Evolutionary conservation across 2,329 filamentous ascomycete species (phyloP), one percentile per base, ranked within the genome.

Genomic region (Penicillium sp.): DNA sequence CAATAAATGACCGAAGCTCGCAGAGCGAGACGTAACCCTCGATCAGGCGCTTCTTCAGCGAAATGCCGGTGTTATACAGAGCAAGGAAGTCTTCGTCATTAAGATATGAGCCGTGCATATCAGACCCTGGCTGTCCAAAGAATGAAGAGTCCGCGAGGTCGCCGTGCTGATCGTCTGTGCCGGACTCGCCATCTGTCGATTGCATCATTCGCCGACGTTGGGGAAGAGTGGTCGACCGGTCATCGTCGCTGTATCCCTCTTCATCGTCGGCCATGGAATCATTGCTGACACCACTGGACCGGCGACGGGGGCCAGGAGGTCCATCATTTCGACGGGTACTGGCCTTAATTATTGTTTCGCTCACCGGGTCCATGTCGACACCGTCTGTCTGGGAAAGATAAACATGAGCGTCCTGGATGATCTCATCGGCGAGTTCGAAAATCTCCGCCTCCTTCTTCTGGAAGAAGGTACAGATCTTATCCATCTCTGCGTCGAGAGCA

Each of bases 391-490:
- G 85, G 14, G 82, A 80, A 56, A 92, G 81, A 64, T 87, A 90
- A 6, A 78, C 77, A 50, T 85, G 83, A 40, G 90, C 83, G 67
- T 97, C 93, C 45, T 81, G 80, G 51, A 93, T 75, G n/a, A 97
- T 77, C 34, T 87, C 83, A 45, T 88, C 85, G 8, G 93, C 85
- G 70, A 97, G 93, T 48, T 88, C 86, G 56, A 88, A 85, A 13
- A 99, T 86, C 71, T 97, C 93, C 22, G 85, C 80, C 74, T 99
- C 92, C 74, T 99, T 99, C 57, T 90, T 77, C 58, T 87, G 83
- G 74, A 94, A 97, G 73, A 99, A 99, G 0, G 88, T 89, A 66
- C 85, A 89, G 57, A 99, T 91, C 79, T 97, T 97, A 68, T 97
- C 92, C 47, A 99, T 78, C 72, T 99, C 94, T 40, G 88, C 83